Evolutionary conservation across 495 filamentous ascomycete species (phyloP).

Genomic region (Glutinoglossum americanum): DNA sequence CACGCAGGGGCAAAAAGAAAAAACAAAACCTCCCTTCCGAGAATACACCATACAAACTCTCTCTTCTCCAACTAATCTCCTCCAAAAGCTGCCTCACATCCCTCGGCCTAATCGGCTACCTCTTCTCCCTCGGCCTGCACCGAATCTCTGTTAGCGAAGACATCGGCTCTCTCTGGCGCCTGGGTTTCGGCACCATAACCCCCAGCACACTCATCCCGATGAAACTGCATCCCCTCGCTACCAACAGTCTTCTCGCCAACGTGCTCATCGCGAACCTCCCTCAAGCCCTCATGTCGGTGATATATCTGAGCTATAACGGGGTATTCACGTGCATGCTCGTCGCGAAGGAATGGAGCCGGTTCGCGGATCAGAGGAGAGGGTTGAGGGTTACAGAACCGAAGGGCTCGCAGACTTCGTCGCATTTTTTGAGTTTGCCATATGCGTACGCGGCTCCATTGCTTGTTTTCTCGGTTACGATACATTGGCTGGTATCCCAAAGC

Average conservation of each 20-base stretch:
- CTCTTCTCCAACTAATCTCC: not conserved
- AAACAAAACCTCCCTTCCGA: not conserved
- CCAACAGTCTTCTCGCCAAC: not conserved
- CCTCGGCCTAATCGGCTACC: not conserved
- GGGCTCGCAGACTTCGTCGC: slow-evolving; percentile 18
- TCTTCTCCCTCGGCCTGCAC: not conserved
- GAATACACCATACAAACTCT: not conserved
- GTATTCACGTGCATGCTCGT: slow-evolving; percentile 17
- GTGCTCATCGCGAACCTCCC: slow-evolving; percentile 21
- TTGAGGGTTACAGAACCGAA: slow-evolving; percentile 26
- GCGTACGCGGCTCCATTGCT: slow-evolving; percentile 20
- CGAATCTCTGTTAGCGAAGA: not conserved
- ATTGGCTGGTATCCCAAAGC: slow-evolving; percentile 22
- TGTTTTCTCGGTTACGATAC: slow-evolving; percentile 13
- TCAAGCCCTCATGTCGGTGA: slow-evolving; percentile 21
- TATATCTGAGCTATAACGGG: slow-evolving; percentile 22
- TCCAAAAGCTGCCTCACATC: not conserved
- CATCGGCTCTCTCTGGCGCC: not conserved
- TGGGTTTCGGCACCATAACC: not conserved
- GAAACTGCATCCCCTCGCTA: not conserved
- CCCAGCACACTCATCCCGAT: not conserved
- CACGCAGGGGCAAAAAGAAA: no score
- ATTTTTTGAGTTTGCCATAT: slow-evolving; percentile 26
- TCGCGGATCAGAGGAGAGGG: slow-evolving; percentile 7
- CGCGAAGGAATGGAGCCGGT: slow-evolving; percentile 14